Evolutionary conservation across 169 alveolate species (phyloP).

Genomic region (Plasmodium gallinaceum): DNA sequence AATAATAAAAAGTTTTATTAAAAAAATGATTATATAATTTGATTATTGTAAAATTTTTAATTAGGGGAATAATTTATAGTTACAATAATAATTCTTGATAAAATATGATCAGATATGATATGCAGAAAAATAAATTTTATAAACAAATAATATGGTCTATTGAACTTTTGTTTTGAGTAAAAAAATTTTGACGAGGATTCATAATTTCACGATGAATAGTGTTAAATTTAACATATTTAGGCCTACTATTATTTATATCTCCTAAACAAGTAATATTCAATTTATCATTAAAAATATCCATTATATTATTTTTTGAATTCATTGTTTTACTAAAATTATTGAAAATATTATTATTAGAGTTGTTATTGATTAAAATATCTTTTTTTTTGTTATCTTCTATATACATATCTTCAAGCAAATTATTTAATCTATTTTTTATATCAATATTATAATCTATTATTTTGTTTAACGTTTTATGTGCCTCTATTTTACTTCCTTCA

Average conservation of each 20-base stretch:
- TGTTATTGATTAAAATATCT: background rate
- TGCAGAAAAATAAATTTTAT: background rate
- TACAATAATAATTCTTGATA: no score
- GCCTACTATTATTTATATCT: slow-evolving; percentile 29
- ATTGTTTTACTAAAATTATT: background rate
- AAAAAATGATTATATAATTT: no score
- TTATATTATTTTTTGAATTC: slow-evolving; percentile 33
- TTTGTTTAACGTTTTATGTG: slow-evolving; percentile 25
- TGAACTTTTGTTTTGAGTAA: slow-evolving; percentile 41
- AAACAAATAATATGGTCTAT: slow-evolving; percentile 69
- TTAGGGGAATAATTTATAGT: no score
- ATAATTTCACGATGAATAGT: slow-evolving; percentile 68
- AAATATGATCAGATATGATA: background rate
- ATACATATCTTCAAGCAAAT: slow-evolving; percentile 26
- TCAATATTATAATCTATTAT: slow-evolving; percentile 30
- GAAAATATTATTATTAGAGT: background rate
- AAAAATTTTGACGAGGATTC: slow-evolving; percentile 61
- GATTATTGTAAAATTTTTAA: no score
- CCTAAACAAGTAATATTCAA: slow-evolving; percentile 23
- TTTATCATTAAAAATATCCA: slow-evolving; percentile 38
- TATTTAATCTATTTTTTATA: slow-evolving; percentile 27
- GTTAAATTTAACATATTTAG: slow-evolving; percentile 66
- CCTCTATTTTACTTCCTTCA: slow-evolving; percentile 7
- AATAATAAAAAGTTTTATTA: no score
- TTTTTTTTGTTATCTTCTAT: slow-evolving; percentile 9